phyloP scores from a whole-genome alignment of 2,329 filamentous ascomycete species.

The Claviceps cyperi region DNA sequence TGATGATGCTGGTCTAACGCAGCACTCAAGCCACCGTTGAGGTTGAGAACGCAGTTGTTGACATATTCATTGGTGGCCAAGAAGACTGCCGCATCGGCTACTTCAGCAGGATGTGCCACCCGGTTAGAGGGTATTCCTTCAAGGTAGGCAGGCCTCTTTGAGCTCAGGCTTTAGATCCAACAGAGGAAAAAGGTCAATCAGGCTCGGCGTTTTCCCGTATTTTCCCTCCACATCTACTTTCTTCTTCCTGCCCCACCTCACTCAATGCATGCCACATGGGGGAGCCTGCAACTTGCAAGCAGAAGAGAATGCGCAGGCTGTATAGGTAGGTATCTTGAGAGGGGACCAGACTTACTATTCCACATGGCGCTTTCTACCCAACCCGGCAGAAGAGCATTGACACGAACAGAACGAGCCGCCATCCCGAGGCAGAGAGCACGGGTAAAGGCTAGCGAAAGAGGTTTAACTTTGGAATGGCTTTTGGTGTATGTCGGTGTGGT shows the following conservation, averaged over 20 bases:
- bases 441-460: conserved; percentile 42
- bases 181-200: conserved; percentile 24
- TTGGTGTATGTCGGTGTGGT: neutral
- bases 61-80: conserved; percentile 66
- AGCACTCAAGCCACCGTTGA: conserved; percentile 73
- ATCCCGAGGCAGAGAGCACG: conserved; percentile 50
- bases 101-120: conserved; percentile 53
- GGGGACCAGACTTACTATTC: conserved; percentile 34
- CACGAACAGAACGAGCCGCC: conserved; percentile 47
- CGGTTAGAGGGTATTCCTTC: conserved; percentile 45
- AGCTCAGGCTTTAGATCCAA: conserved; percentile 24
- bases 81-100: conserved; percentile 69
- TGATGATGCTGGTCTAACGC: conserved; percentile 21
- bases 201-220: neutral
- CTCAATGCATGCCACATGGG: too few species aligned
- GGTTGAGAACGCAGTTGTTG: conserved; percentile 73
- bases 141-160: conserved; percentile 22
- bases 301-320: neutral
- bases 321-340: conserved; percentile 1
- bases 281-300: too few species aligned
- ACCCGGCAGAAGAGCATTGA: conserved; percentile 70
- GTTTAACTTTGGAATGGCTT: neutral
- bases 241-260: neutral
- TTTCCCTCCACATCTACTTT: neutral
- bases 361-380: conserved; percentile 78